Evolutionary conservation across 768 basidiomycete genomes (phyloP).

Genomic region (Infundibulicybe gibba): DNA sequence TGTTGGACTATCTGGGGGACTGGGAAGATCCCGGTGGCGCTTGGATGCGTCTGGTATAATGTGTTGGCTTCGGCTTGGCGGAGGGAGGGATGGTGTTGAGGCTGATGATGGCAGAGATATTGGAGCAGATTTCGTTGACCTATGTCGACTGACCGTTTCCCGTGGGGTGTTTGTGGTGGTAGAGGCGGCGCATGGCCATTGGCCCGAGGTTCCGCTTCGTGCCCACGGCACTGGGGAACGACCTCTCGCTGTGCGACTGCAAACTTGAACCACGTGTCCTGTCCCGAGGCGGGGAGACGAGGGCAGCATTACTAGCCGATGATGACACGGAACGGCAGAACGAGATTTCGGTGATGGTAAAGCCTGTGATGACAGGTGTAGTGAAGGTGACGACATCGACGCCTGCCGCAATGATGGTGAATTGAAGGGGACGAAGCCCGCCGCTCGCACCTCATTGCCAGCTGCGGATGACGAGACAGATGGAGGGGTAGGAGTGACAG

Average conservation of each 20-base stretch:
- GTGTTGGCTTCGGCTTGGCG: conserved; percentile 10
- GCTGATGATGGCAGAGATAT: conserved; percentile 22
- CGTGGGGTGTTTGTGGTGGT: conserved; percentile 6
- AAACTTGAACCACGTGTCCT: conserved; percentile 37
- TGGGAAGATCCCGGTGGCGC: conserved; percentile 33
- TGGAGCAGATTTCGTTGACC: conserved; percentile 26
- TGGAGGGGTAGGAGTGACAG: conserved; percentile 25
- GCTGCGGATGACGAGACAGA: conserved; percentile 31
- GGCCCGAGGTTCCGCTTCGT: conserved; percentile 12
- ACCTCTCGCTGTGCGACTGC: conserved; percentile 34
- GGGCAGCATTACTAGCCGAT: conserved; percentile 39
- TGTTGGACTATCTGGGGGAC: conserved; percentile 46
- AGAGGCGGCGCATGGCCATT: conserved; percentile 10
- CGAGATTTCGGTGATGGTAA: conserved; percentile 51
- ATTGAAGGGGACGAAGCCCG: conserved; percentile 56
- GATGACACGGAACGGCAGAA: conserved; percentile 42
- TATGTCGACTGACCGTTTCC: conserved; percentile 23
- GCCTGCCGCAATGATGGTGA: conserved; percentile 66
- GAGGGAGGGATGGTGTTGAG: conserved; percentile 15
- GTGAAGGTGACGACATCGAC: conserved; percentile 72
- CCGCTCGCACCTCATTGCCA: conserved; percentile 33
- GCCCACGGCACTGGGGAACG: conserved; percentile 19
- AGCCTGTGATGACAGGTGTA: conserved; percentile 61
- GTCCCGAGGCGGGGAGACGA: conserved; percentile 45
- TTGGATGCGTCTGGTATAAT: conserved; percentile 30